phyloP scores from a whole-genome alignment of 495 filamentous ascomycete genomes.

The Aspergillus avenaceus region DNA sequence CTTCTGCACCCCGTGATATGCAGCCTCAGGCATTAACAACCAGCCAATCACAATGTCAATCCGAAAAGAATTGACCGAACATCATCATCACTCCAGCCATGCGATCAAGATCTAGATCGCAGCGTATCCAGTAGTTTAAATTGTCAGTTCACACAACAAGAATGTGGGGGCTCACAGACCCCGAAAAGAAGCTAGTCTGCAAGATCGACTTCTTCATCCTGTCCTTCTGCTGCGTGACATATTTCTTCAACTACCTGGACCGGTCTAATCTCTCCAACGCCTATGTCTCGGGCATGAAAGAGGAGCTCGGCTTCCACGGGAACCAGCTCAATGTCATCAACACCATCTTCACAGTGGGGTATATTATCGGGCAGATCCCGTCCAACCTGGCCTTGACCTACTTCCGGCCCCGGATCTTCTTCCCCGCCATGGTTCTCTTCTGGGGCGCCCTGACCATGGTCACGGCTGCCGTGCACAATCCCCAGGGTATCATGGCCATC shows the following conservation, averaged over 20 bases:
- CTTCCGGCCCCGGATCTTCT: constrained; percentile 54
- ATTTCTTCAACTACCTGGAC: constrained; percentile 52
- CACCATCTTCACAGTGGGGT: constrained; percentile 41
- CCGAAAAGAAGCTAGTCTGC: constrained; percentile 18
- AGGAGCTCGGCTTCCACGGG: constrained; percentile 53
- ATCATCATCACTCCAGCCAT: not conserved
- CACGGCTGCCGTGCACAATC: constrained; percentile 46
- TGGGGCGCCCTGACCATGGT: constrained; percentile 62
- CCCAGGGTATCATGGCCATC: constrained; percentile 58
- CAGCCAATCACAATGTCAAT: constrained; percentile 3
- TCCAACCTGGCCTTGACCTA: constrained; percentile 57
- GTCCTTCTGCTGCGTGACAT: constrained; percentile 59
- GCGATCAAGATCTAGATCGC: not conserved
- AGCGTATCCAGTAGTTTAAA: no score
- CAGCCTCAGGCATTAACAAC: not conserved
- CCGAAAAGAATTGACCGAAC: not conserved
- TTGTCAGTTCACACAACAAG: not conserved
- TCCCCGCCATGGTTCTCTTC: constrained; percentile 56
- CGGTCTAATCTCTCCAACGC: constrained; percentile 58
- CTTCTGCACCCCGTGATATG: not conserved
- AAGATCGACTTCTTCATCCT: constrained; percentile 59
- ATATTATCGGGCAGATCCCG: constrained; percentile 58
- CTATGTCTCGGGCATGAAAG: constrained; percentile 64
- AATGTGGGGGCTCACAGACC: constrained; percentile 8
- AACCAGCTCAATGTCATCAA: constrained; percentile 58